Evolutionary conservation across 2,329 filamentous ascomycete species (phyloP).

Genomic region (Colletotrichum cordylinicola): DNA sequence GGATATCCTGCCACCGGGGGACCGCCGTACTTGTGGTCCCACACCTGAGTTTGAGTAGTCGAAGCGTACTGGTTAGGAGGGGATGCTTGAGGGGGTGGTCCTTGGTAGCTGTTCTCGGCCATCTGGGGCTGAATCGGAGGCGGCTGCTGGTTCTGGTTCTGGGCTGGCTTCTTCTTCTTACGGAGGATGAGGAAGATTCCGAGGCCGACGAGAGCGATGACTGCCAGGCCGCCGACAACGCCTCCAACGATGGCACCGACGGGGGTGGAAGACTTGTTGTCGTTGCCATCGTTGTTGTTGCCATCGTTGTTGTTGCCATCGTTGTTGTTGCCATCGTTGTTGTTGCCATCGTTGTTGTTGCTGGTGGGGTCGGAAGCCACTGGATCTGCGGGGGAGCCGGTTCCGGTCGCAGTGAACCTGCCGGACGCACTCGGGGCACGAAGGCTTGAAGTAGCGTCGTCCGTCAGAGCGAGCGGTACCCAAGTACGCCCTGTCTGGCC

Average conservation of each 20-base stretch:
- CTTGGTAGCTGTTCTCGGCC: background rate
- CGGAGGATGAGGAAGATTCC: slow-evolving; percentile 37
- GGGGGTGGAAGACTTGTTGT: slow-evolving; percentile 23
- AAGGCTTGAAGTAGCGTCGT: background rate
- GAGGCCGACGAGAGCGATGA: slow-evolving; percentile 33
- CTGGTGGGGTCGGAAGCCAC: slow-evolving; percentile 5
- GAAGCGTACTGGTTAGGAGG: background rate
- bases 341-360: slow-evolving; percentile 1
- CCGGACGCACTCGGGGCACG: background rate
- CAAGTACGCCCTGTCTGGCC: slow-evolving; percentile 41
- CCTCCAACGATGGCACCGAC: slow-evolving; percentile 43
- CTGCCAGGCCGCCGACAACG: slow-evolving; percentile 41
- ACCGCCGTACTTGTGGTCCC: slow-evolving; percentile 32
- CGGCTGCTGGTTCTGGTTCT: background rate
- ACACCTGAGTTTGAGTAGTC: slow-evolving; percentile 23
- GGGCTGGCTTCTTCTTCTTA: slow-evolving; percentile 29
- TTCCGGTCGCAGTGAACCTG: background rate
- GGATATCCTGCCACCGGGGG: slow-evolving; percentile 5
- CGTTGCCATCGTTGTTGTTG: background rate
- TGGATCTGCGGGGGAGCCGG: background rate
- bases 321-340: slow-evolving; percentile 3
- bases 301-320: slow-evolving; percentile 1
- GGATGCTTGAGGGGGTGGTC: background rate
- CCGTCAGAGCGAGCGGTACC: slow-evolving; percentile 16
- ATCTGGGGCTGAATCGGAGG: slow-evolving; percentile 11